phyloP scores from a whole-genome alignment of 352 stramenopile species.

The Phytophthora capsici region DNA sequence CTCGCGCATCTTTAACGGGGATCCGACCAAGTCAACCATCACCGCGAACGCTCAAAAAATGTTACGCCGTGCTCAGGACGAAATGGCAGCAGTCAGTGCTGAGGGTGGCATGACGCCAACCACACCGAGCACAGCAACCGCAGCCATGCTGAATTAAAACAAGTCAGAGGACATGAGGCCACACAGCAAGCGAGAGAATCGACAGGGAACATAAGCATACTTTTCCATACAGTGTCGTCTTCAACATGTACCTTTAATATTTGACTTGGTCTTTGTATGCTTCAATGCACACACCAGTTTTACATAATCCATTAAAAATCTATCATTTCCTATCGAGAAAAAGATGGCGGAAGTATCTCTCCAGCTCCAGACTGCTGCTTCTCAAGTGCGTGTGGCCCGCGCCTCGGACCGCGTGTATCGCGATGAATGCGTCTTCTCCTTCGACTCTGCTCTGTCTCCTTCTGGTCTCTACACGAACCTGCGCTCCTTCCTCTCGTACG shows the following conservation, averaged over 20 bases:
- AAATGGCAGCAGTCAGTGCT: slow-evolving; percentile 67
- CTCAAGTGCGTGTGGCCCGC: slow-evolving; percentile 55
- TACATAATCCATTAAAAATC: too few species aligned
- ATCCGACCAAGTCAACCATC: slow-evolving; percentile 70
- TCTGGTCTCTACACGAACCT: slow-evolving; percentile 93
- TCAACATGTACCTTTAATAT: not conserved
- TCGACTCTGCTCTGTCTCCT: slow-evolving; percentile 88
- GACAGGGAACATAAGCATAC: not conserved
- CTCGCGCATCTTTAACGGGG: slow-evolving; percentile 84
- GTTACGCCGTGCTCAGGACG: slow-evolving; percentile 77
- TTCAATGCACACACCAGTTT: too few species aligned
- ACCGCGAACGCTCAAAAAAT: slow-evolving; percentile 81
- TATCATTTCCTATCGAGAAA: not conserved
- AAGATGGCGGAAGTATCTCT: slow-evolving; percentile 28
- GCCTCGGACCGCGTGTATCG: slow-evolving; percentile 91
- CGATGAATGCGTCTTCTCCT: slow-evolving; percentile 98
- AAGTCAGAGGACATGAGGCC: slow-evolving; percentile 2
- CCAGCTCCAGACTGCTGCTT: slow-evolving; percentile 28
- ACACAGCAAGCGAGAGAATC: slow-evolving; percentile 5
- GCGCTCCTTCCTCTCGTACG: slow-evolving; percentile 92
- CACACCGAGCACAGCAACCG: slow-evolving; percentile 31
- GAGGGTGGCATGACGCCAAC: slow-evolving; percentile 53
- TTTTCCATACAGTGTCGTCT: not conserved
- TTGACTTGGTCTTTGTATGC: slow-evolving; percentile 7
- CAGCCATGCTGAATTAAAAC: slow-evolving; percentile 32